Evolutionary conservation across 371 early-diverging fungal genomes (phyloP).

Genomic region (Apophysomyces ossiformis): DNA sequence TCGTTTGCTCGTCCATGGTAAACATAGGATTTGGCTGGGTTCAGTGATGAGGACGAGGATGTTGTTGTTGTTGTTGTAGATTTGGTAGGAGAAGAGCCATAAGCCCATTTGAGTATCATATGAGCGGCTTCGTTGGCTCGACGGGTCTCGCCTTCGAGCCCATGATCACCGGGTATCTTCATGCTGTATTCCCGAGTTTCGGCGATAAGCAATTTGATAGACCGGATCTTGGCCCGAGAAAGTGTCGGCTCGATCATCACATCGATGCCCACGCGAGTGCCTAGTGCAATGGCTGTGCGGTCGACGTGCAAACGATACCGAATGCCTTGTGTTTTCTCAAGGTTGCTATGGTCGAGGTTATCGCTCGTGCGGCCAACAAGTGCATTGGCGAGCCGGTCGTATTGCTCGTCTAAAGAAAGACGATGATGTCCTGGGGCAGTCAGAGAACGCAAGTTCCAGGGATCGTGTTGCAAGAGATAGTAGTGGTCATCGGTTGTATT

Average conservation of each 20-base stretch:
- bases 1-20: background rate
- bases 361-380: constrained; percentile 34
- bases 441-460: background rate
- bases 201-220: constrained; percentile 21
- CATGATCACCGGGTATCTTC: constrained; percentile 33
- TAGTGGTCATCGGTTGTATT: background rate
- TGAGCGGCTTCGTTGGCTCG: constrained; percentile 19
- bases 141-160: constrained; percentile 21
- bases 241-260: constrained; percentile 37
- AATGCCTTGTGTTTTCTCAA: constrained; percentile 25
- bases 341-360: constrained; percentile 20
- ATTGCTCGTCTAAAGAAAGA: constrained; percentile 39
- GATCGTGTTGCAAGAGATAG: background rate
- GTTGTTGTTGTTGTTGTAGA: constrained; percentile 16
- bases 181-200: constrained; percentile 36
- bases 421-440: constrained; percentile 9
- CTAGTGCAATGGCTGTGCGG: constrained; percentile 47
- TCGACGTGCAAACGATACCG: constrained; percentile 41
- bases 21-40: constrained; percentile 5
- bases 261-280: constrained; percentile 44
- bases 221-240: constrained; percentile 22
- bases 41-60: no score
- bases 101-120: constrained; percentile 46
- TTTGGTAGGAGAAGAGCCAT: constrained; percentile 31
- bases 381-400: constrained; percentile 37